These are phyloP conservation scores for Phytophthora tubulina DNA, from an alignment of 352 stramenopile species.

Conservation along the genomic window DNA sequence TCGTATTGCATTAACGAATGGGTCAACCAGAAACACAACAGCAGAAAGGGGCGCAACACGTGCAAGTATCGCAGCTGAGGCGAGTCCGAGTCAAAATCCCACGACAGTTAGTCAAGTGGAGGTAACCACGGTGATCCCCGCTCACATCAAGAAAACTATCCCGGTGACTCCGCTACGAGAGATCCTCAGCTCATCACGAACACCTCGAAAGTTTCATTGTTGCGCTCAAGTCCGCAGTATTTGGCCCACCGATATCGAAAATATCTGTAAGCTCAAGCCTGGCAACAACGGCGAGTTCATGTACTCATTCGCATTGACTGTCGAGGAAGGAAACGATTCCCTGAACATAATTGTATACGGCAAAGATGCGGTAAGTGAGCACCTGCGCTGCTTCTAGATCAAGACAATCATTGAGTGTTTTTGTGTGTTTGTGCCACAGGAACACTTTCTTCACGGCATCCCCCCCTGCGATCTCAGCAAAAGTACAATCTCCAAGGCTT, in stretches of 20 bases:
- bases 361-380: slow-evolving; percentile 67
- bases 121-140: slow-evolving; percentile 51
- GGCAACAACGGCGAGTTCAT: slow-evolving; percentile 43
- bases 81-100: neutral
- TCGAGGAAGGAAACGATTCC: slow-evolving; percentile 57
- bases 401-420: neutral
- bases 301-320: slow-evolving; percentile 75
- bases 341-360: slow-evolving; percentile 79
- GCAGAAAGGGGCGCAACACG: neutral
- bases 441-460: slow-evolving; percentile 76
- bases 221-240: slow-evolving; percentile 51
- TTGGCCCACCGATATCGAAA: slow-evolving; percentile 59
- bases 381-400: too few relatives aligned
- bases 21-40: neutral
- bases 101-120: slow-evolving; percentile 2
- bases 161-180: slow-evolving; percentile 52
- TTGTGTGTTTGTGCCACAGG: slow-evolving; percentile 40
- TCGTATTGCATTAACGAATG: slow-evolving; percentile 33
- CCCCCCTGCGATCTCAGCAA: slow-evolving; percentile 68
- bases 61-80: neutral
- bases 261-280: slow-evolving; percentile 60
- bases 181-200: slow-evolving; percentile 40
- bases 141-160: slow-evolving; percentile 57
- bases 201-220: slow-evolving; percentile 78
- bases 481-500: slow-evolving; percentile 56